A percentile compares a stretch with the other conserved stretches of the same genome.
phyloP scores from a whole-genome alignment of 257 asterid genomes.

The Paulownia fortunei region DNA sequence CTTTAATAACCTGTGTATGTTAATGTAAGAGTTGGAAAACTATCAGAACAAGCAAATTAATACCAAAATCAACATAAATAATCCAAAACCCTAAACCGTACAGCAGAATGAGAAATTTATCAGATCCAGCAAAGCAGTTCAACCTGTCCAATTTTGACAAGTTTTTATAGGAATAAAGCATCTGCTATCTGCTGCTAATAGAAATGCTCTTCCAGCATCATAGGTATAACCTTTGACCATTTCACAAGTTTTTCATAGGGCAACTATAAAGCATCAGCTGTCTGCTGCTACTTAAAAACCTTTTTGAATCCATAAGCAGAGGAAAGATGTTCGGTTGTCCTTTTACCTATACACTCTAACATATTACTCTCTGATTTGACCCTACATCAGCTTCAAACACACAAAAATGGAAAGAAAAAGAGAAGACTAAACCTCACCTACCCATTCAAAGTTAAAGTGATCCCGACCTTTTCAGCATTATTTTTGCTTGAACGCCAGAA shows the following conservation, averaged over 20 bases:
- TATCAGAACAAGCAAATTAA: constrained; percentile 8
- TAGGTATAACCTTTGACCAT: not conserved
- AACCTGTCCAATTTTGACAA: constrained; percentile 21
- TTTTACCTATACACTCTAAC: constrained; percentile 19
- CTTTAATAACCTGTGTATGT: constrained; percentile 69
- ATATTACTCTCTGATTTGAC: not conserved
- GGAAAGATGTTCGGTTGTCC: not conserved
- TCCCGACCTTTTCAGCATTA: not conserved
- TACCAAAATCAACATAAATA: not conserved
- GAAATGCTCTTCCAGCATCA: not conserved
- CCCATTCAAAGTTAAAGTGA: not conserved
- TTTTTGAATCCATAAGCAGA: not conserved
- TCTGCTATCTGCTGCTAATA: constrained; percentile 24
- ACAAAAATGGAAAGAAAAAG: not conserved
- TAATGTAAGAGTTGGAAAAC: constrained; percentile 18
- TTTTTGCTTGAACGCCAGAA: not conserved
- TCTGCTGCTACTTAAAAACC: not conserved
- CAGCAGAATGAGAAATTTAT: not conserved
- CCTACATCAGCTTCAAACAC: not conserved
- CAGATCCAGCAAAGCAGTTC: constrained; percentile 25
- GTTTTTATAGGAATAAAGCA: constrained; percentile 12
- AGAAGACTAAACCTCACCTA: not conserved
- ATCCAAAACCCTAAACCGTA: not conserved
- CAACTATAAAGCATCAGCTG: not conserved
- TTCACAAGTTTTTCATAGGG: not conserved